Evolutionary conservation across 345 rosid genomes (phyloP), one percentile per base, ranked within the genome.

Genomic region (Orychophragmus violaceus): DNA sequence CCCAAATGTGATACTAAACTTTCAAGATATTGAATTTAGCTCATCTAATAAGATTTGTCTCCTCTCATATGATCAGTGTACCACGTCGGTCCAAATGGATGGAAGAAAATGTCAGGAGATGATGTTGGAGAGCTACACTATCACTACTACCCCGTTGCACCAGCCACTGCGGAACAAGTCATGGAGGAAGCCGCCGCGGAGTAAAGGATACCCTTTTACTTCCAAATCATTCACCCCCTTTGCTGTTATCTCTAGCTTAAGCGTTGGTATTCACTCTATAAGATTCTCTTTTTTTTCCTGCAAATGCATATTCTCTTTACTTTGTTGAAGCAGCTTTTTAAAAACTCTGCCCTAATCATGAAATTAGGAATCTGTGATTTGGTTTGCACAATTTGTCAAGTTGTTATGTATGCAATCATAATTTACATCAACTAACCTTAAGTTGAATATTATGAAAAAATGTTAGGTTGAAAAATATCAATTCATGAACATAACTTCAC

Each of bases 101-200:
- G 97, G 99, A 95, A 74, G 82, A 95, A 95, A 75, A 80, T 91
- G n/a, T 87, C 98, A 1, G 99, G 97, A 39, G 99, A 91, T 54
- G 99, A 95, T 73, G 99, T 95, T 16, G 96, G 96, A 6, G 99
- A 87, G 70, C 91, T 95, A 39, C 94, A 91, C 69, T 91, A 95
- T 78, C 74, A 79, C 16, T 95, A 95, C 80, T 69, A 84, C 72
- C 96, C 97, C 0, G 90, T 86, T 22, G 41, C 49, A 59, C 83
- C 98, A 23, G 79, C 70, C 61, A 71, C 82, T 0, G 87, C 84
- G 4, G 97, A 95, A 60, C 95, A 89, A 60, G 99, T 91, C 76
- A 95, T 95, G 99, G 86, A 49, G 32, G 99, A 94, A 66, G 96
- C 74, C 0, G 54, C 68, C 0, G 62, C 68, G 7, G 77, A 73